These are phyloP conservation scores for Globisporangium paroecandrum DNA, from an alignment of 352 stramenopile species.

Conservation along the genomic window DNA sequence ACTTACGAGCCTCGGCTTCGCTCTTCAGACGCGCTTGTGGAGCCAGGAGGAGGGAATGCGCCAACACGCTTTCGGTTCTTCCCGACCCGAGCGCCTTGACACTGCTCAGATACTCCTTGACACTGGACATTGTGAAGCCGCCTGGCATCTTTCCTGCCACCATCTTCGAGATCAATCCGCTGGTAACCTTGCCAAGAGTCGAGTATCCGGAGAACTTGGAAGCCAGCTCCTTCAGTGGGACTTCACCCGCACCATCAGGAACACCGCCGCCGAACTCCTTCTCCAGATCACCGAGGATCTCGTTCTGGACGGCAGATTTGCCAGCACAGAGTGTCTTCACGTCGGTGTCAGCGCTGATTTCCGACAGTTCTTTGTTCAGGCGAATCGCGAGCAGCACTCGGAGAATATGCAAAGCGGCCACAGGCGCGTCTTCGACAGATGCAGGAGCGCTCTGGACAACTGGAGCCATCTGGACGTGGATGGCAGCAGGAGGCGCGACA, in stretches of 20 bases:
- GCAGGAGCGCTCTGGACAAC: slow-evolving; percentile 6
- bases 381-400: slow-evolving; percentile 68
- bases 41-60: slow-evolving; percentile 57
- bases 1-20: slow-evolving; percentile 69
- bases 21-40: slow-evolving; percentile 68
- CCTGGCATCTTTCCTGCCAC: slow-evolving; percentile 81
- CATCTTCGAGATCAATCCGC: slow-evolving; percentile 64
- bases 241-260: slow-evolving; percentile 66
- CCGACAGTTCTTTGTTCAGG: slow-evolving; percentile 67
- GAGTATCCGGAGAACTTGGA: slow-evolving; percentile 71
- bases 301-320: slow-evolving; percentile 87
- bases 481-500: not conserved
- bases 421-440: slow-evolving; percentile 51
- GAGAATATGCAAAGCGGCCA: slow-evolving; percentile 66
- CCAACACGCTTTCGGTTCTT: slow-evolving; percentile 73
- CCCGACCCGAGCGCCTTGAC: slow-evolving; percentile 65
- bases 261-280: slow-evolving; percentile 79
- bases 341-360: slow-evolving; percentile 69
- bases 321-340: slow-evolving; percentile 79
- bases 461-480: not conserved
- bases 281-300: slow-evolving; percentile 84
- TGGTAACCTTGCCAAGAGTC: slow-evolving; percentile 64
- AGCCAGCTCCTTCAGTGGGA: slow-evolving; percentile 70
- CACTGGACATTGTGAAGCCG: slow-evolving; percentile 77
- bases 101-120: slow-evolving; percentile 61